Conservation (phyloP, 2,329 filamentous ascomycete species). For the Exophiala spinifera region DNA sequence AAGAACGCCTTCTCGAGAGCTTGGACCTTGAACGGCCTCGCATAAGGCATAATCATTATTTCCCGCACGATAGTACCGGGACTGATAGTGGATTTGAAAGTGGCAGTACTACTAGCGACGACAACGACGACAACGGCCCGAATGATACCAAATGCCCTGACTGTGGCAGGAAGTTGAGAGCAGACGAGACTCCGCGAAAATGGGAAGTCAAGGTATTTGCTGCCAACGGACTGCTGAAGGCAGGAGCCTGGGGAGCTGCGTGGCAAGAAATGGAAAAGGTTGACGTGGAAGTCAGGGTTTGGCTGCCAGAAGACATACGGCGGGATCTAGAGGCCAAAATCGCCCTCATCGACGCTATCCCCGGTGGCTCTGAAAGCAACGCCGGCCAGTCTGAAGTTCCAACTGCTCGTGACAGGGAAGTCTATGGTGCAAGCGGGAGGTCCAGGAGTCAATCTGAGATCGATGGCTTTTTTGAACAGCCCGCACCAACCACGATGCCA, state of each 20-base stretch:
- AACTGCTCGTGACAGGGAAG: conserved; percentile 19
- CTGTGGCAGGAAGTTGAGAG: conserved; percentile 48
- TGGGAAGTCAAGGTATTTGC: conserved; percentile 81
- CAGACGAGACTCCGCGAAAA: conserved; percentile 50
- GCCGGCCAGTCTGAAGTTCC: background rate
- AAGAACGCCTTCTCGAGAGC: conserved; percentile 60
- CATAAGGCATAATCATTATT: conserved; percentile 59
- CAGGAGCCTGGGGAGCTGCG: conserved; percentile 86
- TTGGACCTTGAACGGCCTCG: conserved; percentile 56
- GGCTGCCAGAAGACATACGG: conserved; percentile 53
- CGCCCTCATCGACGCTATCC: conserved; percentile 5
- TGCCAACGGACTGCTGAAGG: conserved; percentile 88
- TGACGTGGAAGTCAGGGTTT: conserved; percentile 83
- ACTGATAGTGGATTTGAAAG: conserved; percentile 34
- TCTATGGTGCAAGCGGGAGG: conserved; percentile 22
- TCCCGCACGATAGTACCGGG: conserved; percentile 31
- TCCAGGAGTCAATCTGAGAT: conserved; percentile 25
- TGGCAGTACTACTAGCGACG: conserved; percentile 37
- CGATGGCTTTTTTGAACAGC: conserved; percentile 23
- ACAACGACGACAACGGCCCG: conserved; percentile 25
- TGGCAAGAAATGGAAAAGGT: conserved; percentile 99
- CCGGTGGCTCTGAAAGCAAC: background rate
- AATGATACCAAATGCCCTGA: conserved; percentile 44
- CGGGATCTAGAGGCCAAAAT: conserved; percentile 40
- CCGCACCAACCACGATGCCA: conserved; percentile 5